These are phyloP conservation scores for Neurospora terricola DNA, from an alignment of 495 filamentous ascomycete genomes.

Conservation along the genomic window DNA sequence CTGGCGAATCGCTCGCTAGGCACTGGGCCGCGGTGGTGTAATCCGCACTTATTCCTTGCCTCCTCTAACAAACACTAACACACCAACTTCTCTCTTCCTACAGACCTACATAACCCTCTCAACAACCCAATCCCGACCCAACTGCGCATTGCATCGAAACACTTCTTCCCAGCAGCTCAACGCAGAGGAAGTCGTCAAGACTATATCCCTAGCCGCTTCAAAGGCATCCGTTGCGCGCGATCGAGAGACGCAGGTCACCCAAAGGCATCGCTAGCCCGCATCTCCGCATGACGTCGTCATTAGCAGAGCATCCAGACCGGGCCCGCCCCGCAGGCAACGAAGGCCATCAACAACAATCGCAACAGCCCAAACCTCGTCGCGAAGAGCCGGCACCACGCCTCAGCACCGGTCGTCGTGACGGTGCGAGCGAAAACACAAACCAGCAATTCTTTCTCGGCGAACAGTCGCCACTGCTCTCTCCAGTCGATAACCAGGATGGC, in stretches of 20 bases:
- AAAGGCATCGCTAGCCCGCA: conserved; percentile 4
- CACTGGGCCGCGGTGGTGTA: background rate
- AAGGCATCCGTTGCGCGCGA: background rate
- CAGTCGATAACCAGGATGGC: conserved; percentile 29
- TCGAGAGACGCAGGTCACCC: conserved; percentile 6
- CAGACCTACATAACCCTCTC: background rate
- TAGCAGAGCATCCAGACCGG: conserved; percentile 17
- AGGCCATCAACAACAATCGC: conserved; percentile 1
- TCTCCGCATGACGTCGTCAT: conserved; percentile 29
- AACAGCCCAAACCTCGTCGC: background rate
- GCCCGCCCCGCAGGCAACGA: conserved; percentile 19
- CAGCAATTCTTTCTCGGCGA: conserved; percentile 32
- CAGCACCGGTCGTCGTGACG: background rate
- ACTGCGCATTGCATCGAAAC: background rate
- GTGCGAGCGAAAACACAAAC: background rate
- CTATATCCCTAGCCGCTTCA: background rate
- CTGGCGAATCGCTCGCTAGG: background rate
- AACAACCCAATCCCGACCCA: background rate
- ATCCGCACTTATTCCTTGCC: background rate
- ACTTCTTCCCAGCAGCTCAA: background rate
- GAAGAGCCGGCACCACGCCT: background rate
- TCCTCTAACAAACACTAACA: background rate
- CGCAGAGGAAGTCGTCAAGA: background rate
- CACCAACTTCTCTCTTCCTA: background rate
- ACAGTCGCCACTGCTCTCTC: conserved; percentile 49